These are phyloP conservation scores for Closterium sp. DNA, from an alignment of 139 green algal genomes.

Conservation along the genomic window DNA sequence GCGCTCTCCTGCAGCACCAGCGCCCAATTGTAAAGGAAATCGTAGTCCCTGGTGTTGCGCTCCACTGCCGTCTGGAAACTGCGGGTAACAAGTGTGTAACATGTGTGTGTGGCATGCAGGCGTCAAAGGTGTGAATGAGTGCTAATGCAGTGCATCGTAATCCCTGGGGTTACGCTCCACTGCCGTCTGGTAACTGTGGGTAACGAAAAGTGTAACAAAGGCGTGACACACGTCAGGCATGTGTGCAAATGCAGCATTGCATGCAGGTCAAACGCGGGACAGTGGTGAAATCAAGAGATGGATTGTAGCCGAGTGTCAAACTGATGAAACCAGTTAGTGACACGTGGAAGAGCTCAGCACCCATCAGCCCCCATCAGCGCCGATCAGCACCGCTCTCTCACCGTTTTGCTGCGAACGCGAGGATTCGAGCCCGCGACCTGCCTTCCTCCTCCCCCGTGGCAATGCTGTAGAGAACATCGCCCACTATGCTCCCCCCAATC, in stretches of 20 bases:
- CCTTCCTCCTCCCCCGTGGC: constrained; percentile 49
- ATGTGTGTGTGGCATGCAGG: too few relatives aligned
- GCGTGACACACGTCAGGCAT: neutral
- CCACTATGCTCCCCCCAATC: constrained; percentile 45
- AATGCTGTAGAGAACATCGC: constrained; percentile 50
- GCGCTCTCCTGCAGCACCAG: constrained; percentile 30
- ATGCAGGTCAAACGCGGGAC: too few relatives aligned
- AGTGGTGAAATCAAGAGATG: too few relatives aligned
- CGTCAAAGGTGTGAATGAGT: neutral
- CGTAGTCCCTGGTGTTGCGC: constrained; percentile 40
- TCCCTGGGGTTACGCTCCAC: constrained; percentile 39
- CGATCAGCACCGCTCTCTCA: neutral
- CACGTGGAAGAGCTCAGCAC: too few relatives aligned
- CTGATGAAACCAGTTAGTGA: too few relatives aligned
- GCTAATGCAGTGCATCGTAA: constrained; percentile 51
- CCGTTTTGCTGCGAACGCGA: constrained; percentile 51
- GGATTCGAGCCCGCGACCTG: constrained; percentile 32
- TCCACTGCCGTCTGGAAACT: constrained; percentile 43
- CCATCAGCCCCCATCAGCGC: too few relatives aligned
- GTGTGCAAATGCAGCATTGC: neutral
- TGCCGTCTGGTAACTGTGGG: constrained; percentile 40
- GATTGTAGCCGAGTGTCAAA: too few relatives aligned
- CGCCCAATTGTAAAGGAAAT: constrained; percentile 53
- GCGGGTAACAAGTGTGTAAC: neutral
- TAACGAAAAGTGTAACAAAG: neutral